phyloP scores from a whole-genome alignment of 2,329 filamentous ascomycete genomes.

The Aspergillus sojae region DNA sequence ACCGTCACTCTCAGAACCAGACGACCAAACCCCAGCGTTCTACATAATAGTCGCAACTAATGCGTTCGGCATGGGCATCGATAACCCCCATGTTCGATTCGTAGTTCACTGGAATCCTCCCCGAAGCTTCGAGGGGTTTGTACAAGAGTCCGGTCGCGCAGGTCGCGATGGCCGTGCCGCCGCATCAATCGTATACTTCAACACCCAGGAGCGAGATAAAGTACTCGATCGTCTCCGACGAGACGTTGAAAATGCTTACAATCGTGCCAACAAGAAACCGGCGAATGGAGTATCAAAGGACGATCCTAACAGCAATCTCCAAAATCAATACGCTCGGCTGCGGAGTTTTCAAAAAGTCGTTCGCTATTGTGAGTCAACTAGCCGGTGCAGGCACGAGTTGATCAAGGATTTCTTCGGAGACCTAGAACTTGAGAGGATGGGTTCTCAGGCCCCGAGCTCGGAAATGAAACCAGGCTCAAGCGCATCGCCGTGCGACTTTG shows the following conservation, averaged over 20 bases:
- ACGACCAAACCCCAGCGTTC: constrained; percentile 61
- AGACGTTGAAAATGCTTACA: constrained; percentile 44
- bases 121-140: constrained; percentile 93
- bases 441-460: constrained; percentile 24
- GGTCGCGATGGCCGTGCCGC: constrained; percentile 87
- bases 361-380: constrained; percentile 77
- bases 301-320: constrained; percentile 26
- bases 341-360: constrained; percentile 70
- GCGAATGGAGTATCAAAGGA: not conserved
- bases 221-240: constrained; percentile 58
- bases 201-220: constrained; percentile 79
- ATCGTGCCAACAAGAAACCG: constrained; percentile 28
- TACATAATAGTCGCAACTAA: constrained; percentile 94
- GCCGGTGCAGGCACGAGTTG: constrained; percentile 71
- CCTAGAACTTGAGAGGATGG: constrained; percentile 38
- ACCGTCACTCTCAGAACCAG: constrained; percentile 4
- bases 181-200: constrained; percentile 89
- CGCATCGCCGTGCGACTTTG: constrained; percentile 66
- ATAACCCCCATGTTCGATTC: constrained; percentile 92
- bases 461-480: constrained; percentile 6
- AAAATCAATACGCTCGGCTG: constrained; percentile 50
- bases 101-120: constrained; percentile 93
- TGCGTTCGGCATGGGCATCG: constrained; percentile 97
- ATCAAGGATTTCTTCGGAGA: constrained; percentile 82
- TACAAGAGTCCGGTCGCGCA: constrained; percentile 91